phyloP scores from a whole-genome alignment of 495 filamentous ascomycete genomes.

The Podospora anserina region DNA sequence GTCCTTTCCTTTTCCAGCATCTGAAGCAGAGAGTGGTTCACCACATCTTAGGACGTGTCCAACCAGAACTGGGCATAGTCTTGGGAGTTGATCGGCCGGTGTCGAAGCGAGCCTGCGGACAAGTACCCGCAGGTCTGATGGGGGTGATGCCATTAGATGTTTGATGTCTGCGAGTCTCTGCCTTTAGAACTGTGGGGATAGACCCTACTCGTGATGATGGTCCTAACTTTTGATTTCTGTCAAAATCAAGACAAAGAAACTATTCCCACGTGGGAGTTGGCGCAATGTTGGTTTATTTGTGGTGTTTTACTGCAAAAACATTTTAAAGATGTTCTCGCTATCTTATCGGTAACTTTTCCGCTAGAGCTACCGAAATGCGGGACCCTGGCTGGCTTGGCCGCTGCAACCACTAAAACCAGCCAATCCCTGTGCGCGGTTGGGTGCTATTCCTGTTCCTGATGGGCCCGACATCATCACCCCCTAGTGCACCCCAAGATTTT shows the following conservation, averaged over 20 bases:
- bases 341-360: neutral
- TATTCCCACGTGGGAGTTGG: neutral
- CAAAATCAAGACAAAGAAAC: neutral
- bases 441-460: constrained; percentile 9
- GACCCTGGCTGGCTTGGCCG: neutral
- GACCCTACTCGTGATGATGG: neutral
- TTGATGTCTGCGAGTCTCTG: neutral
- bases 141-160: constrained; percentile 22
- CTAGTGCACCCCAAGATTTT: neutral
- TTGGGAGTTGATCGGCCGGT: constrained; percentile 60
- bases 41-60: constrained; percentile 59
- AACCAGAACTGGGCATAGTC: constrained; percentile 58
- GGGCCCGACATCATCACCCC: constrained; percentile 9
- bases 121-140: constrained; percentile 59
- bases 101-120: constrained; percentile 65
- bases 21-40: constrained; percentile 52
- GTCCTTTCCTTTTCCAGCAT: constrained; percentile 46
- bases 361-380: constrained; percentile 4
- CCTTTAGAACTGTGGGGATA: neutral
- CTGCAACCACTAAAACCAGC: constrained; percentile 11
- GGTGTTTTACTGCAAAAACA: neutral
- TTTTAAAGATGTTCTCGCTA: neutral
- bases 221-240: neutral
- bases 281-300: neutral
- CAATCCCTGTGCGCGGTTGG: constrained; percentile 22